phyloP scores from a whole-genome alignment of 164 flowering plant species.

The Annona squamosa region DNA sequence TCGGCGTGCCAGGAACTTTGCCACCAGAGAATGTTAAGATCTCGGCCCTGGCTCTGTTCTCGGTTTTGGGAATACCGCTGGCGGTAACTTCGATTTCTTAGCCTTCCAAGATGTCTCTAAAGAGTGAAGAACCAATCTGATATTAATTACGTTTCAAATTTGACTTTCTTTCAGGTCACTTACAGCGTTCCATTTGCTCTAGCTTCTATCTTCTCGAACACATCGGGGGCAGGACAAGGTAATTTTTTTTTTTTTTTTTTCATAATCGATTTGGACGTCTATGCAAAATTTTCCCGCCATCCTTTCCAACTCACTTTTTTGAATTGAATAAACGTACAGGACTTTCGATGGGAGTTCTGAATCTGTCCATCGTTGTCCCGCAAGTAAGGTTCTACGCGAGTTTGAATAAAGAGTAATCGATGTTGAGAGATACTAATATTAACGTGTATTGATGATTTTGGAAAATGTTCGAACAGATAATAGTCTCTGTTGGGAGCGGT shows the following conservation, averaged over 20 bases:
- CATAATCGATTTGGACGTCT: too few relatives aligned
- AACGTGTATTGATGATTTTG: neutral
- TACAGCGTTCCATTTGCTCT: slow-evolving; percentile 9
- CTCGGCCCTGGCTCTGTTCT: neutral
- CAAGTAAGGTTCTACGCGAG: slow-evolving; percentile 3
- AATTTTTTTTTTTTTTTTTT: neutral
- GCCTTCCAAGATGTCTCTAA: too few relatives aligned
- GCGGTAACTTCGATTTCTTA: slow-evolving; percentile 4
- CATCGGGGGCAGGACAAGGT: slow-evolving; percentile 7
- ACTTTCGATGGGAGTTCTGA: slow-evolving; percentile 9
- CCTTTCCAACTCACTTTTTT: neutral
- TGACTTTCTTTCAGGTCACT: neutral
- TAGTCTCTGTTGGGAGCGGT: slow-evolving; percentile 53
- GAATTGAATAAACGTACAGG: neutral
- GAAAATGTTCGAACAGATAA: slow-evolving; percentile 29
- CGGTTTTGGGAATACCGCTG: slow-evolving; percentile 5
- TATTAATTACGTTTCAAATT: too few relatives aligned
- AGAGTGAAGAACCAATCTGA: too few relatives aligned
- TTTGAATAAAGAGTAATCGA: too few relatives aligned
- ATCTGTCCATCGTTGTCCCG: slow-evolving; percentile 8
- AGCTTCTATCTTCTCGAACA: slow-evolving; percentile 7
- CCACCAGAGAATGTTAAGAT: slow-evolving; percentile 4
- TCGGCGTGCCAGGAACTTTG: neutral
- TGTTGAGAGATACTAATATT: neutral
- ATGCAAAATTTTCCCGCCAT: neutral